These are phyloP conservation scores for Leccinum incarnatum DNA, from an alignment of 768 basidiomycete genomes.

Conservation along the genomic window DNA sequence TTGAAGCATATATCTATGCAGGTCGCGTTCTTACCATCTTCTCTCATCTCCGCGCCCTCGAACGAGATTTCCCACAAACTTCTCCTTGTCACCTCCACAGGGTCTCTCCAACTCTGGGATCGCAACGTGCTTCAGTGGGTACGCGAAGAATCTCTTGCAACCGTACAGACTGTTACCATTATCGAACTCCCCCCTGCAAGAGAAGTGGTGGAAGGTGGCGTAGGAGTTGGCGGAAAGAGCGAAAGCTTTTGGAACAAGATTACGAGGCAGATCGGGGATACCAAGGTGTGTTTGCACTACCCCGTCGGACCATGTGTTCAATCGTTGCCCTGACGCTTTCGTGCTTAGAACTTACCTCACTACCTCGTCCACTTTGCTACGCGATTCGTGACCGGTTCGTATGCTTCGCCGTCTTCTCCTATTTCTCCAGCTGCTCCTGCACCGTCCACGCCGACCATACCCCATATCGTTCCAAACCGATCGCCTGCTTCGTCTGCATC, in stretches of 20 bases:
- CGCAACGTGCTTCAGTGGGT: constrained; percentile 63
- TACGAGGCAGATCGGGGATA: constrained; percentile 55
- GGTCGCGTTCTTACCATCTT: constrained; percentile 50
- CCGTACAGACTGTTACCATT: constrained; percentile 61
- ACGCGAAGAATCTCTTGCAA: constrained; percentile 76
- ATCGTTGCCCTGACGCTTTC: neutral
- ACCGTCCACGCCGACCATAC: constrained; percentile 13
- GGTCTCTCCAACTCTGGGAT: constrained; percentile 74
- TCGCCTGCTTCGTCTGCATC: constrained; percentile 33
- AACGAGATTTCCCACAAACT: constrained; percentile 39
- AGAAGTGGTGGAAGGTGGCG: constrained; percentile 22
- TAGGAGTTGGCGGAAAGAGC: neutral
- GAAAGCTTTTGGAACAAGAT: constrained; percentile 54
- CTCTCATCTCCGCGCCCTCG: constrained; percentile 32
- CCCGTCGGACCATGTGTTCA: neutral
- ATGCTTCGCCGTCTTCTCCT: constrained; percentile 45
- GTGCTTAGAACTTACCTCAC: constrained; percentile 61
- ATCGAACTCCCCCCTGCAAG: constrained; percentile 70
- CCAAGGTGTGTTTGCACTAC: constrained; percentile 41
- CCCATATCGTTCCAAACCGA: constrained; percentile 17
- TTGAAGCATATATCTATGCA: constrained; percentile 20
- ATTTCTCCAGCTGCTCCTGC: constrained; percentile 20
- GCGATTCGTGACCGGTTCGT: constrained; percentile 71
- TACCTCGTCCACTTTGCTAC: constrained; percentile 64
- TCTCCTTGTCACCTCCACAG: constrained; percentile 68